Evolutionary conservation across 2,329 filamentous ascomycete genomes (phyloP).

Genomic region (Aspergillus persii): DNA sequence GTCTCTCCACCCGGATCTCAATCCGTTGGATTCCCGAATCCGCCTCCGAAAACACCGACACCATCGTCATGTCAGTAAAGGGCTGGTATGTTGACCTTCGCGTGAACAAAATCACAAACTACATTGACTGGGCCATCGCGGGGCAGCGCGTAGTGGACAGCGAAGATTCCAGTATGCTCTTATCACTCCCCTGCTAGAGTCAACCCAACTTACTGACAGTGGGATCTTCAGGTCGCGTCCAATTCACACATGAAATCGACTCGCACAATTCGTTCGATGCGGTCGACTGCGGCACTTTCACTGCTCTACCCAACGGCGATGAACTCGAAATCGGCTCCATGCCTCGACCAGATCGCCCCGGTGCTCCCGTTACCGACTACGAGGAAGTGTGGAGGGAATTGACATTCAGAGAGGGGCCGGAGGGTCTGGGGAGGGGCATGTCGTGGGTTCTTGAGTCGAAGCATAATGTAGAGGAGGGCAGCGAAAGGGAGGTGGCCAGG

Average conservation of each 20-base stretch:
- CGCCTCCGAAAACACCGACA: conserved; percentile 44
- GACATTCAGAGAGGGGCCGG: conserved; percentile 30
- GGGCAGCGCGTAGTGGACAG: conserved; percentile 40
- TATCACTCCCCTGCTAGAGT: not conserved
- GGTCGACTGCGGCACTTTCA: conserved; percentile 38
- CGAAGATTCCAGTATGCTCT: conserved; percentile 32
- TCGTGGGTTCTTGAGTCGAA: conserved; percentile 33
- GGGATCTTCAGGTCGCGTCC: conserved; percentile 27
- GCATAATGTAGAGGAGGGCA: conserved; percentile 11
- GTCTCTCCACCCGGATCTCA: conserved; percentile 42
- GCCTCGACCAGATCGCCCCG: conserved; percentile 36
- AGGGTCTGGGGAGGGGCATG: conserved; percentile 20
- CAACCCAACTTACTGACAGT: not conserved
- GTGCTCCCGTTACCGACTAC: conserved; percentile 47
- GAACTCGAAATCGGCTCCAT: conserved; percentile 41
- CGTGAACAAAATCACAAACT: conserved; percentile 33
- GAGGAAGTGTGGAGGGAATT: conserved; percentile 65
- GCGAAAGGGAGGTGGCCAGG: conserved; percentile 20
- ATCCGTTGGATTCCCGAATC: conserved; percentile 44
- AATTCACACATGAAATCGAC: conserved; percentile 41
- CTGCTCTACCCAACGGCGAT: conserved; percentile 39
- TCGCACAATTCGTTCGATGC: conserved; percentile 35
- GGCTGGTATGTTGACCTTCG: conserved; percentile 46
- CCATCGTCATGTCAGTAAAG: conserved; percentile 42
- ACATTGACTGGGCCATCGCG: conserved; percentile 46